These are phyloP conservation scores for Ramaria sp. DNA, from an alignment of 768 basidiomycete genomes.

Conservation along the genomic window DNA sequence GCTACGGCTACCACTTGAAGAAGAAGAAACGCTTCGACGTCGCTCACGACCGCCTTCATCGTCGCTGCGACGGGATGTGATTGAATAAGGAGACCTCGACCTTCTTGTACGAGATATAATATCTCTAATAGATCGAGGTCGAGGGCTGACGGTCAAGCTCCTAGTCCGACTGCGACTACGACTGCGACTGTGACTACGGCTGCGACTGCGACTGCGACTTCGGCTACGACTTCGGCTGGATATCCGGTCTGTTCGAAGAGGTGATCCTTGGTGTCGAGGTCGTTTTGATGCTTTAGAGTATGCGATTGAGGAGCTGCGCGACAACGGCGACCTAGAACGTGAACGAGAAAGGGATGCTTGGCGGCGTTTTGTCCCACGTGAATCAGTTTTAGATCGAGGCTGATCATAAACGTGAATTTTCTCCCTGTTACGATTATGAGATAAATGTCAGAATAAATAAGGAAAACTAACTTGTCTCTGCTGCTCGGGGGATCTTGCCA, in stretches of 20 bases:
- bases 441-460: conserved; percentile 5
- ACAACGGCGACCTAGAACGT: conserved; percentile 40
- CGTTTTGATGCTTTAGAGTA: conserved; percentile 38
- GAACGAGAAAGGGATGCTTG: conserved; percentile 24
- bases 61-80: conserved; percentile 31
- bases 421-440: conserved; percentile 33
- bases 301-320: conserved; percentile 9
- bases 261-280: conserved; percentile 2
- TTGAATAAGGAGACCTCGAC: conserved; percentile 27
- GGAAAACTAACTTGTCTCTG: conserved; percentile 45
- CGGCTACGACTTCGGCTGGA: conserved; percentile 34
- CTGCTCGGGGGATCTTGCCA: not conserved
- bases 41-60: conserved; percentile 19
- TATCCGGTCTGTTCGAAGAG: conserved; percentile 23
- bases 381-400: conserved; percentile 27
- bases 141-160: conserved; percentile 20
- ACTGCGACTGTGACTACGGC: conserved; percentile 39
- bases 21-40: conserved; percentile 42
- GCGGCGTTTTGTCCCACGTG: conserved; percentile 18
- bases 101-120: conserved; percentile 13
- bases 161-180: conserved; percentile 26
- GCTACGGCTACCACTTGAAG: conserved; percentile 38
- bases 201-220: conserved; percentile 38
- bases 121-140: conserved; percentile 17
- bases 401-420: conserved; percentile 15